Evolutionary conservation across 371 early-diverging fungal species (phyloP).

Genomic region (Mortierella sp.): DNA sequence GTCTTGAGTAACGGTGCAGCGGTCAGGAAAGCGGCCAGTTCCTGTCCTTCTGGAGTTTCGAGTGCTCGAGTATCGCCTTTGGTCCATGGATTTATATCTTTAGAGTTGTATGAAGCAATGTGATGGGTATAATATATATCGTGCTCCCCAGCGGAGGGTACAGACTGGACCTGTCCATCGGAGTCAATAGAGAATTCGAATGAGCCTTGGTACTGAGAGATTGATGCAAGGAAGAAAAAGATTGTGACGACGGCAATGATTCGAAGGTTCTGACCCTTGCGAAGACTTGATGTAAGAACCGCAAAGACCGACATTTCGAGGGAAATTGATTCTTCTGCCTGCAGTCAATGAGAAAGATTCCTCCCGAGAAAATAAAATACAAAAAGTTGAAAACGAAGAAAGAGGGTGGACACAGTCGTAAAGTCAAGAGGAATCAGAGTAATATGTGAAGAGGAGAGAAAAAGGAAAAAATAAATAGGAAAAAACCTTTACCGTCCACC

Average conservation of each 20-base stretch:
- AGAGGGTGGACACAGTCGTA: no score
- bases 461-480: no score
- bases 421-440: no score
- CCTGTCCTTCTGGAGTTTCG: constrained; percentile 28
- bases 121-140: constrained; percentile 45
- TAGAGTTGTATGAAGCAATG: constrained; percentile 38
- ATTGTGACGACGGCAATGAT: constrained; percentile 24
- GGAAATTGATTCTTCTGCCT: not conserved
- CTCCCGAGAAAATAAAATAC: no score
- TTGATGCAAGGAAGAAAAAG: constrained; percentile 49
- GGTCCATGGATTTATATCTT: constrained; percentile 45
- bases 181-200: constrained; percentile 46
- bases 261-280: constrained; percentile 43
- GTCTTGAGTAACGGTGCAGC: constrained; percentile 14
- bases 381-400: no score
- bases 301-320: not conserved
- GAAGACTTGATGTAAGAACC: constrained; percentile 14
- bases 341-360: no score
- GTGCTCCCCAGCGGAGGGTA: constrained; percentile 13
- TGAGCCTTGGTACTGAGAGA: constrained; percentile 48
- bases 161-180: constrained; percentile 45
- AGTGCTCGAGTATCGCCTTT: constrained; percentile 37
- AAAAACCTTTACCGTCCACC: no score
- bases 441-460: no score
- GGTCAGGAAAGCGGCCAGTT: constrained; percentile 24